A percentile compares a stretch with the other conserved stretches of the same genome.
These are phyloP conservation scores for Cryptococcus floricola DNA, from an alignment of 1,284 basidiomycete genomes.

Conservation along the genomic window DNA sequence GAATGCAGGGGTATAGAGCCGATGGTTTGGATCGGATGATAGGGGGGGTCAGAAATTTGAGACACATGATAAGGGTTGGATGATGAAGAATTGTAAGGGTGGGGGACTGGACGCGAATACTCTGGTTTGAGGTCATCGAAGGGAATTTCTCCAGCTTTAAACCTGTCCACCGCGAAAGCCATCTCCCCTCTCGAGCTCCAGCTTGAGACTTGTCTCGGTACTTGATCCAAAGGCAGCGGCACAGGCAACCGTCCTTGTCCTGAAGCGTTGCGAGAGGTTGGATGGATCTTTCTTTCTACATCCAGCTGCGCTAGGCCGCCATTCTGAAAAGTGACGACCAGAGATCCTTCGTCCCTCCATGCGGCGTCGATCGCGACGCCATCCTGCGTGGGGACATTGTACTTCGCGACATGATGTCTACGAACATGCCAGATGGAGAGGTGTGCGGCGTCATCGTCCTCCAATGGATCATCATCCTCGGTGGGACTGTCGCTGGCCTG, in stretches of 20 bases:
- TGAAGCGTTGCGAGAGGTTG: slow-evolving; percentile 21
- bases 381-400: slow-evolving; percentile 55
- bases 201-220: slow-evolving; percentile 63
- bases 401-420: slow-evolving; percentile 75
- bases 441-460: slow-evolving; percentile 36
- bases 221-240: slow-evolving; percentile 58
- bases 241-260: background rate
- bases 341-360: slow-evolving; percentile 59
- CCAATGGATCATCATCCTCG: slow-evolving; percentile 1
- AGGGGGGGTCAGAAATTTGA: slow-evolving; percentile 39
- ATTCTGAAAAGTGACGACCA: slow-evolving; percentile 73
- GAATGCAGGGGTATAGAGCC: slow-evolving; percentile 30
- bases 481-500: background rate
- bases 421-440: slow-evolving; percentile 87
- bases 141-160: slow-evolving; percentile 64
- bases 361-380: slow-evolving; percentile 56
- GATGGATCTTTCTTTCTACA: slow-evolving; percentile 36
- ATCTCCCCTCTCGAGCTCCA: slow-evolving; percentile 70
- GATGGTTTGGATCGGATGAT: slow-evolving; percentile 38
- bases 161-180: slow-evolving; percentile 63
- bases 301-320: slow-evolving; percentile 78
- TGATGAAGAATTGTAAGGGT: no score
- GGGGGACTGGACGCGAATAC: slow-evolving; percentile 33
- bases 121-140: slow-evolving; percentile 75
- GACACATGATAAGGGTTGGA: no score